A percentile compares a stretch with the other conserved stretches of the same genome.
Evolutionary conservation across 441 rosid genomes (phyloP).

Genomic region (Mallotus repandus): DNA sequence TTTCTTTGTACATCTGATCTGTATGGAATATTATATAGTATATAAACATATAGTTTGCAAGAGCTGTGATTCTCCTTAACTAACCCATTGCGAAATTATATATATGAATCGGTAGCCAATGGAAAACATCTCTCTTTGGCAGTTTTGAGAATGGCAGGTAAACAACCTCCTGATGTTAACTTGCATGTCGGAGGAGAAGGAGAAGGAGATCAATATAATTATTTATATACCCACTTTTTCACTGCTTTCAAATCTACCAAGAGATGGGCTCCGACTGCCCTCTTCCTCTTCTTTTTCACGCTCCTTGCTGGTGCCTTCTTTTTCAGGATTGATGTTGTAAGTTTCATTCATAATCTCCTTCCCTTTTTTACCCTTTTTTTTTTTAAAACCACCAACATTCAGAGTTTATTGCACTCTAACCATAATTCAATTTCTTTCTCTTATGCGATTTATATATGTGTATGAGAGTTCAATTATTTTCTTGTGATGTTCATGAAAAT

Average conservation of each 20-base stretch:
- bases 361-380: not conserved
- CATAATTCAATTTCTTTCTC: too few species aligned
- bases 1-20: too few species aligned
- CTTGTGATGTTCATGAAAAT: too few species aligned
- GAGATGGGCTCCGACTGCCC: constrained; percentile 32
- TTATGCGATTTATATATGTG: too few species aligned
- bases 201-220: not conserved
- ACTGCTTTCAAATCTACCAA: constrained; percentile 13
- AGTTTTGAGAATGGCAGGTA: not conserved
- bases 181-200: not conserved
- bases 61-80: too few species aligned
- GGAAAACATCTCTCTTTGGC: too few species aligned
- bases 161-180: not conserved
- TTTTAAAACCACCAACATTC: not conserved
- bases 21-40: too few species aligned
- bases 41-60: too few species aligned
- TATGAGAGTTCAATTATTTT: too few species aligned
- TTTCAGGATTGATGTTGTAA: constrained; percentile 32
- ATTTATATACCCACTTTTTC: not conserved
- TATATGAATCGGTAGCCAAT: too few species aligned
- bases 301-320: constrained; percentile 33
- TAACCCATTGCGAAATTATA: too few species aligned
- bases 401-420: too few species aligned
- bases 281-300: constrained; percentile 29
- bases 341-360: not conserved